Evolutionary conservation across 2,329 filamentous ascomycete species (phyloP), one percentile per base, ranked within the genome.

Genomic region (Lasiodiplodia sp.): DNA sequence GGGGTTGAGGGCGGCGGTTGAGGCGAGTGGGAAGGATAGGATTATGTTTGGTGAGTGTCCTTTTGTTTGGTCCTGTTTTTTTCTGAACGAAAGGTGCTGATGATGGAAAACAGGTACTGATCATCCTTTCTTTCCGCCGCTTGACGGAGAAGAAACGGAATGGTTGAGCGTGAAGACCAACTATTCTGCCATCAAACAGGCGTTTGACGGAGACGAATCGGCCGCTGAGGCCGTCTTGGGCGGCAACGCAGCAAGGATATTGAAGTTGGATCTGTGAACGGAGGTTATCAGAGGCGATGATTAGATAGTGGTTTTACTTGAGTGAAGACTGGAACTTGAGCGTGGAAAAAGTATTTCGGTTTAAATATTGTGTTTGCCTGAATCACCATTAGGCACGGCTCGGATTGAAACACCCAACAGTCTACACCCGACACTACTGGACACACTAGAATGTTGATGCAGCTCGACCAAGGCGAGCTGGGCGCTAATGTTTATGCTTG

Each of bases 121-220:
- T 76, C 91, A 94, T 77, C 92, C 92, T 0, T 94, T 95, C 81
- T 95, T 95, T 79, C 92, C 92, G n/a, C 92, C 92, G 0, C 79
- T 94, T 21, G 85, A 84, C 38, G 83, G 81, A 44, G 87, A 89
- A 62, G 88, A 88, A 69, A 86, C 56, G 47, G 86, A 90, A 73
- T 93, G 91, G 91, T 85, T 90, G 74, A 93, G 91, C 75, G 90
- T 92, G 3, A 87, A 81, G 65, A 83, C 83, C 47, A 90, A 89
- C 71, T 85, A 84, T 70, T 73, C 82, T 6, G 88, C 88, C 6
- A 87, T 90, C n/a, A 77, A 81, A 18, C 81, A 80, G 11, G 83
- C 86, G 0, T 83, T 89, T 47, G 83, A 79, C 52, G 82, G 69
- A 1, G 72, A 84, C 4, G 81, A 81, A 16, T 75, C 80, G 7